phyloP scores from a whole-genome alignment of 805 yeast species.

The Schwanniomyces occidentalis region DNA sequence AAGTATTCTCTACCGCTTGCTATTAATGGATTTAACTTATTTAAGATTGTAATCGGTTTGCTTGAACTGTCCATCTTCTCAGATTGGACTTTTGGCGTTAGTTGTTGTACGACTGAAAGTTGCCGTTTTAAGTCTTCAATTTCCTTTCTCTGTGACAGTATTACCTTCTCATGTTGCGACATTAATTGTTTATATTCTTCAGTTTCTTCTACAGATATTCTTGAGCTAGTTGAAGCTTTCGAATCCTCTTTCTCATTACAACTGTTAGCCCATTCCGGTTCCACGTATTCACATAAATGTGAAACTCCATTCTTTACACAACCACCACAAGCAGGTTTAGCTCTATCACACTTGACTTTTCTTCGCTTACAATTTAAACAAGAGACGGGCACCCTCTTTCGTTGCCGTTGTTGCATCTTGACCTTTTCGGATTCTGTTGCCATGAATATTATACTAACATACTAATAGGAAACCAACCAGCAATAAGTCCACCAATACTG shows the following conservation, averaged over 20 bases:
- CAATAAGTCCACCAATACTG: no score
- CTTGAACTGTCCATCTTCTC: background rate
- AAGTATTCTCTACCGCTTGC: constrained; percentile 9
- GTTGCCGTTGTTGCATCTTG: constrained; percentile 15
- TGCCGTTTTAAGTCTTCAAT: constrained; percentile 33
- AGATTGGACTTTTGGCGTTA: background rate
- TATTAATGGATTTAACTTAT: constrained; percentile 19
- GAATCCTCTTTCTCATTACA: background rate
- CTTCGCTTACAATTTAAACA: constrained; percentile 42
- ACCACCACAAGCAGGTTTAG: constrained; percentile 41
- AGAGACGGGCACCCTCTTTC: constrained; percentile 41
- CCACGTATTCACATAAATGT: constrained; percentile 40
- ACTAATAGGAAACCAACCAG: no score
- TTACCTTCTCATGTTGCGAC: constrained; percentile 19
- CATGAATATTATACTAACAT: no score
- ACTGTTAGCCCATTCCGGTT: constrained; percentile 37
- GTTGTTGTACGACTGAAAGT: constrained; percentile 20
- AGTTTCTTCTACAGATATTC: constrained; percentile 9
- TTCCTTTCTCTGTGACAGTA: constrained; percentile 26
- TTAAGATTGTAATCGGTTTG: constrained; percentile 17
- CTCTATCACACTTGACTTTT: constrained; percentile 46
- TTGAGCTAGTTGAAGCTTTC: background rate
- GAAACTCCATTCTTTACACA: constrained; percentile 41
- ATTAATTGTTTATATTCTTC: constrained; percentile 19
- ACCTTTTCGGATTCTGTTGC: background rate